phyloP scores from a whole-genome alignment of 805 yeast species.

The Groenewaldozyma salmanticensis region DNA sequence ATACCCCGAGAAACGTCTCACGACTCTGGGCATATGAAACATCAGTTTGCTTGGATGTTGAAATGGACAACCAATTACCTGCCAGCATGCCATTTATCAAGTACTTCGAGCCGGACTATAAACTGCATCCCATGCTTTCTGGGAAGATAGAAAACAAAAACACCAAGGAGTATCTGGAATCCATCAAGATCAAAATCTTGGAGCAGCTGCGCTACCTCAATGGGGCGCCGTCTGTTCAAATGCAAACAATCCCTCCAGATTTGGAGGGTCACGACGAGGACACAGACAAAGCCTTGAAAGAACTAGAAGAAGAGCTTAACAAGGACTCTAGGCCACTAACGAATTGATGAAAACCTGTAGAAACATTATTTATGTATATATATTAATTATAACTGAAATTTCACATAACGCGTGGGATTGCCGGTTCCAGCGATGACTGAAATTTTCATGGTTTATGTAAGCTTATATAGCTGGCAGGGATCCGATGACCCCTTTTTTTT shows the following conservation, averaged over 20 bases:
- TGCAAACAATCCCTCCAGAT: conserved; percentile 81
- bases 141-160: conserved; percentile 80
- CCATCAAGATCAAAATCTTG: conserved; percentile 60
- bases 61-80: conserved; percentile 69
- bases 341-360: neutral
- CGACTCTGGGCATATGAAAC: conserved; percentile 93
- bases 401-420: too few species aligned
- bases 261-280: conserved; percentile 30
- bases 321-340: neutral
- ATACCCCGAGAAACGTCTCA: conserved; percentile 94
- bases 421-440: too few species aligned
- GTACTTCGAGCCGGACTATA: conserved; percentile 85
- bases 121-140: conserved; percentile 75
- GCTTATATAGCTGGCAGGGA: too few species aligned
- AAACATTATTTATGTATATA: neutral
- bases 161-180: conserved; percentile 71
- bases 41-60: conserved; percentile 71
- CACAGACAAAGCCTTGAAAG: conserved; percentile 28
- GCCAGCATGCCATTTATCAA: conserved; percentile 63
- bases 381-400: neutral
- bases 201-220: conserved; percentile 75
- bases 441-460: too few species aligned
- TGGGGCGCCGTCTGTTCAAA: conserved; percentile 91
- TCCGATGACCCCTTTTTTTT: too few species aligned
- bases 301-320: conserved; percentile 17